Evolutionary conservation across 176 grass and related monocot species (phyloP).

Genomic region (Oryza meyeriana): DNA sequence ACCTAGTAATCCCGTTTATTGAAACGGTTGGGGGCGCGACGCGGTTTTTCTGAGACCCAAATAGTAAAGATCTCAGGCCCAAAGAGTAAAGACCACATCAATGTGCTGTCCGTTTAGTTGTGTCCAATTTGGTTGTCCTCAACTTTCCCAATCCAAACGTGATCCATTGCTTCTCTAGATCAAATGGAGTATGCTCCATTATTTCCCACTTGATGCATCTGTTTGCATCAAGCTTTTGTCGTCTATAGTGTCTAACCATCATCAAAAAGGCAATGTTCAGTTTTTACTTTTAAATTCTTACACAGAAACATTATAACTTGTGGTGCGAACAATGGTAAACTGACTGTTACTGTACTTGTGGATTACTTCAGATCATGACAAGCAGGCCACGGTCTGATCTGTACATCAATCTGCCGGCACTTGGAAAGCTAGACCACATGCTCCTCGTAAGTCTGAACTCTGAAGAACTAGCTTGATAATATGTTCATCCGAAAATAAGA

Average conservation of each 20-base stretch:
- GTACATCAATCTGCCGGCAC: slow-evolving; percentile 83
- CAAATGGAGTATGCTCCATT: too few species aligned
- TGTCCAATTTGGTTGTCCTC: not conserved
- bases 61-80: slow-evolving; percentile 31
- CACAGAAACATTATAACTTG: not conserved
- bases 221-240: too few species aligned
- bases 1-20: slow-evolving; percentile 26
- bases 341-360: not conserved
- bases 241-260: too few species aligned
- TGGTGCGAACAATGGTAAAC: not conserved
- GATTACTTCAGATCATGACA: slow-evolving; percentile 78
- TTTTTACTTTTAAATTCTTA: not conserved
- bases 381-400: slow-evolving; percentile 83
- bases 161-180: not conserved
- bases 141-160: not conserved
- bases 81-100: slow-evolving; percentile 34
- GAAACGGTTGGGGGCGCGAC: not conserved
- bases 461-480: not conserved
- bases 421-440: slow-evolving; percentile 90
- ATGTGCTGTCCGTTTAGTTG: slow-evolving; percentile 30
- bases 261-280: too few species aligned
- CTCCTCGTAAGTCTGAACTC: slow-evolving; percentile 81
- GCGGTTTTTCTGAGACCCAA: slow-evolving; percentile 18
- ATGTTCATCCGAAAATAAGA: not conserved
- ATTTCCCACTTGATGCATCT: too few species aligned